Evolutionary conservation across 176 grass and related monocot genomes (phyloP).

Genomic region (Musa acuminata): DNA sequence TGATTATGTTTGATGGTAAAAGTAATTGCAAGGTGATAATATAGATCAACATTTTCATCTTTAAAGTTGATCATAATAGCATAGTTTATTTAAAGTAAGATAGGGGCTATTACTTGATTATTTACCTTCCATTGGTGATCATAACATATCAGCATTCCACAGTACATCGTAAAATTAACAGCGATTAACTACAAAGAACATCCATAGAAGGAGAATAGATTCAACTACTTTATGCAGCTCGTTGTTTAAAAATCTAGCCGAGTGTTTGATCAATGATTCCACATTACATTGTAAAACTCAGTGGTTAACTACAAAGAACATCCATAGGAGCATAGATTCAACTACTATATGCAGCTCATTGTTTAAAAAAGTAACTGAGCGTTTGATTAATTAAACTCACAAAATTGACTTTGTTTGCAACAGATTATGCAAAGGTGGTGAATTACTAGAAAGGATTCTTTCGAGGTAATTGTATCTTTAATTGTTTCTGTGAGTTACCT

Average conservation of each 20-base stretch:
- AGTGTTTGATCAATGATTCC: neutral
- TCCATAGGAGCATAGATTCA: neutral
- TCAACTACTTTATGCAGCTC: conserved; percentile 1
- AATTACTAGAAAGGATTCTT: conserved; percentile 88
- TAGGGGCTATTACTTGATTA: no score
- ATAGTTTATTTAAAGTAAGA: no score
- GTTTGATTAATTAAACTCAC: neutral
- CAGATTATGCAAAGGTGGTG: conserved; percentile 97
- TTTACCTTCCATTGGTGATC: no score
- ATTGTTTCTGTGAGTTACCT: neutral
- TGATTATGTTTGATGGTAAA: neutral
- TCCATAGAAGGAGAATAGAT: neutral
- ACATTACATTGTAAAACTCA: neutral
- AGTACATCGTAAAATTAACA: neutral
- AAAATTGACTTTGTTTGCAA: conserved; percentile 19
- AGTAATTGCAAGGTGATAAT: neutral
- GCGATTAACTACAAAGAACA: neutral
- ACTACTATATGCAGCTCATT: conserved; percentile 2
- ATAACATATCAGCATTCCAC: neutral
- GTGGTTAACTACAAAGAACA: neutral
- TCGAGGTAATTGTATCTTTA: conserved; percentile 42
- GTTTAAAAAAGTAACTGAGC: neutral
- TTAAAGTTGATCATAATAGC: neutral
- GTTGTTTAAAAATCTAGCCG: conserved; percentile 6
- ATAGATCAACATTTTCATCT: neutral